Percentiles rank a stretch among this genome's conserved stretches.
Conservation (phyloP, 768 basidiomycete species). For the Trametes cubensis region DNA sequence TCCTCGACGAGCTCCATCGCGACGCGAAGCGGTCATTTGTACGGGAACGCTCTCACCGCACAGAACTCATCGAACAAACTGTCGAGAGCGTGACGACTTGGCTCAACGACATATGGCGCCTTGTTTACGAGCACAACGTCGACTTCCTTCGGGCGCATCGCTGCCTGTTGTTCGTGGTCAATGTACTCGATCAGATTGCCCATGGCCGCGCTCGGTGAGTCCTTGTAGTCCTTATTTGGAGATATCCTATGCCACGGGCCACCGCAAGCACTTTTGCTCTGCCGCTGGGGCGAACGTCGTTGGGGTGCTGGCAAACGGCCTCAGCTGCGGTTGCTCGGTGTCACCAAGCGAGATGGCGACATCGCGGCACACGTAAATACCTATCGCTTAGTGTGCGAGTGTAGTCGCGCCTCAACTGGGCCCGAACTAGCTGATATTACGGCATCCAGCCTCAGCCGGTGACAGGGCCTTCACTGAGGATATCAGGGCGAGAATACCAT, state of each 20-base stretch:
- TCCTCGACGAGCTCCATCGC: slow-evolving; percentile 55
- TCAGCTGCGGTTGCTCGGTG: too few species aligned
- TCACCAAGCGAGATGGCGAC: too few species aligned
- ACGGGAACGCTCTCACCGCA: slow-evolving; percentile 54
- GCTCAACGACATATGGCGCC: slow-evolving; percentile 66
- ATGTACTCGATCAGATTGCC: slow-evolving; percentile 48
- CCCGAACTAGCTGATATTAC: too few species aligned
- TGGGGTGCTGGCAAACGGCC: too few species aligned
- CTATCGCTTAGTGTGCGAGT: too few species aligned
- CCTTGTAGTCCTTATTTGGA: not conserved
- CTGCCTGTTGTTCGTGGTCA: slow-evolving; percentile 56
- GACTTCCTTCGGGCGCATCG: slow-evolving; percentile 55
- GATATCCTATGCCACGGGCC: not conserved
- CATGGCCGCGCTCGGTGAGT: slow-evolving; percentile 43
- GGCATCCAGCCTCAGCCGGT: too few species aligned
- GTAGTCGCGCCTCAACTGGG: too few species aligned
- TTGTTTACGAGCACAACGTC: slow-evolving; percentile 59
- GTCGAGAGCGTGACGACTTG: slow-evolving; percentile 58
- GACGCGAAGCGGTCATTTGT: slow-evolving; percentile 57
- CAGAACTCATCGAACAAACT: slow-evolving; percentile 58
- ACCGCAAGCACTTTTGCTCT: not conserved
- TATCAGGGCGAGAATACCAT: too few species aligned
- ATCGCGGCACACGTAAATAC: too few species aligned
- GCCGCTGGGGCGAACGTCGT: too few species aligned
- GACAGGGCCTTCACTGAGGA: too few species aligned